phyloP scores from a whole-genome alignment of 163 green algal genomes.

The Volvox carteri region DNA sequence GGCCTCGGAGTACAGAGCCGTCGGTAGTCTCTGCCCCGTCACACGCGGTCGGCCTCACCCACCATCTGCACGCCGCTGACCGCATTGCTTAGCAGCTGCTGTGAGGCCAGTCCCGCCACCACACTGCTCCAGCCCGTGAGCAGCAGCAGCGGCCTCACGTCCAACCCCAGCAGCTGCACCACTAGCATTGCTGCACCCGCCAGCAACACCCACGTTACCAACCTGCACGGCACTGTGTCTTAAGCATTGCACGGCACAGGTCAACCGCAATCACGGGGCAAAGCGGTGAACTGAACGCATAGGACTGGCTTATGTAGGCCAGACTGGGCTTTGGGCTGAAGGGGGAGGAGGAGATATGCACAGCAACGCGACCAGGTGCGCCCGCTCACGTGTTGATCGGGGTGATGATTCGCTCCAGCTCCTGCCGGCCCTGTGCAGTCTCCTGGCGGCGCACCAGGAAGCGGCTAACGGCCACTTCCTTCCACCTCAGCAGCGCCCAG shows the following conservation, averaged over 20 bases:
- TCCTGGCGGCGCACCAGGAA: constrained; percentile 21
- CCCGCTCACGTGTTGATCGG: constrained; percentile 46
- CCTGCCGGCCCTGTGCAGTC: constrained; percentile 20
- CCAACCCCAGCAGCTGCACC: constrained; percentile 24
- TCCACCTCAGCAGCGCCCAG: constrained; percentile 49
- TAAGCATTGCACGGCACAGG: too few relatives aligned
- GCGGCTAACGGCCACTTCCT: constrained; percentile 40
- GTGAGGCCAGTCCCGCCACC: constrained; percentile 48
- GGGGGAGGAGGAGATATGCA: too few relatives aligned
- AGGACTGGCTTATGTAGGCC: too few relatives aligned
- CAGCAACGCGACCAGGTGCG: too few relatives aligned
- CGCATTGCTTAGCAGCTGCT: constrained; percentile 50
- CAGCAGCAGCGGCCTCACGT: constrained; percentile 48
- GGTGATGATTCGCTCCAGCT: constrained; percentile 38
- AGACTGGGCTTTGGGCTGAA: too few relatives aligned
- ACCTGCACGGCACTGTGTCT: not conserved
- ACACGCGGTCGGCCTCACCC: too few relatives aligned
- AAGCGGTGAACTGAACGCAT: too few relatives aligned
- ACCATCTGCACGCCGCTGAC: constrained; percentile 49
- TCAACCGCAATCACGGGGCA: too few relatives aligned
- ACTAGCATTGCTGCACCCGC: not conserved
- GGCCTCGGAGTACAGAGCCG: too few relatives aligned
- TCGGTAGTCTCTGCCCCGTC: too few relatives aligned
- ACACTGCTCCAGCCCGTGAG: constrained; percentile 42
- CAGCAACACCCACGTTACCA: constrained; percentile 24